Percentiles rank a stretch among this genome's conserved stretches.
Conservation (phyloP, 2,329 filamentous ascomycete genomes). For the Fusarium mangiferae region DNA sequence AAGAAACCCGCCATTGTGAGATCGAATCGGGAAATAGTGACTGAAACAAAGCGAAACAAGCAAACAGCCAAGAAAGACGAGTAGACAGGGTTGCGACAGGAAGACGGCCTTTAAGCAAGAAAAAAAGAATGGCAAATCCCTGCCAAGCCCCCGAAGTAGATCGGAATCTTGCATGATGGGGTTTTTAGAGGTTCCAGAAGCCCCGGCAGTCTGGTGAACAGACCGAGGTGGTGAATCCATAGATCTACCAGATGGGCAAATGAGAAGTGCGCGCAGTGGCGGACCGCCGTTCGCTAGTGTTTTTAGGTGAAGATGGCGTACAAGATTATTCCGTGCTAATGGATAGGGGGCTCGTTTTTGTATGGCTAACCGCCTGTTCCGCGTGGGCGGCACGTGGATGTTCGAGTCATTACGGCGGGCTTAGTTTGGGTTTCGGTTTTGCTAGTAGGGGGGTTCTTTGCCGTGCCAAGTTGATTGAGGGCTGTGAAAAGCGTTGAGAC, state of each 20-base stretch:
- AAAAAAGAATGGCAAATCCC: not conserved
- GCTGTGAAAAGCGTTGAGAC: not conserved
- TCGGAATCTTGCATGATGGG: not conserved
- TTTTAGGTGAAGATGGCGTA: not conserved
- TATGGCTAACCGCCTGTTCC: not conserved
- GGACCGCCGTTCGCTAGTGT: not conserved
- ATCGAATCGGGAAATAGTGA: not conserved
- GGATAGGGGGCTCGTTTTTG: not conserved
- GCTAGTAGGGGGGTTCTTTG: not conserved
- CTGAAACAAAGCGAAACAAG: not conserved
- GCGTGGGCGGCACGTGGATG: not conserved
- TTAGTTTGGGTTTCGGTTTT: not conserved
- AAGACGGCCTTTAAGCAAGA: not conserved
- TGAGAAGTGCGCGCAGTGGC: not conserved
- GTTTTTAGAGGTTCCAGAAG: not conserved
- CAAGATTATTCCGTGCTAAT: not conserved
- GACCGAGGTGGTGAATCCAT: not conserved
- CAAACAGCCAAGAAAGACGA: not conserved
- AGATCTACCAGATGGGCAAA: not conserved
- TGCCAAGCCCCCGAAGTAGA: not conserved
- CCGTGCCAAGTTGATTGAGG: not conserved
- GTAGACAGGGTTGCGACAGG: not conserved
- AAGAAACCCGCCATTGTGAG: slow-evolving; percentile 21
- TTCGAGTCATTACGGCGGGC: not conserved
- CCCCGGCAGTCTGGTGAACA: not conserved